These are phyloP conservation scores for Eucalyptus coolabah DNA, from an alignment of 345 rosid genomes.

Conservation along the genomic window DNA sequence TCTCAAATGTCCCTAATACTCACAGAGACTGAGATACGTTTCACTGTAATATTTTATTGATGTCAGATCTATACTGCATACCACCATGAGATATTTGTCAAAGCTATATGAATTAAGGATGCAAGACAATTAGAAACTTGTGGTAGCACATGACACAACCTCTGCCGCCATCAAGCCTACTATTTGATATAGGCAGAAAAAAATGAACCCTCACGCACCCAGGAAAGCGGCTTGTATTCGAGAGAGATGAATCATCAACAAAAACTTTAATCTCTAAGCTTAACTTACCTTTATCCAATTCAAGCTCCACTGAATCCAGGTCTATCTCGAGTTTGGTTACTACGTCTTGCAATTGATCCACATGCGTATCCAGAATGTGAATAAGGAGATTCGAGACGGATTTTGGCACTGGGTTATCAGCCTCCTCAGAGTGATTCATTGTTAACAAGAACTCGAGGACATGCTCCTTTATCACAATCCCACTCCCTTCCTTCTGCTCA, in stretches of 20 bases:
- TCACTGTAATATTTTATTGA: background rate
- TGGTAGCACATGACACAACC: background rate
- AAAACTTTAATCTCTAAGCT: background rate
- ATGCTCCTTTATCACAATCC: constrained; percentile 88
- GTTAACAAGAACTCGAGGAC: constrained; percentile 90
- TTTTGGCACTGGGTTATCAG: constrained; percentile 90
- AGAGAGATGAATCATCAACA: background rate
- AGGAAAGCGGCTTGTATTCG: background rate
- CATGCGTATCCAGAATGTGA: constrained; percentile 81
- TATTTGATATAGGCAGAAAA: background rate
- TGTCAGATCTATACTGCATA: background rate
- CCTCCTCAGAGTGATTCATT: constrained; percentile 98
- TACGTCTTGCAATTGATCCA: constrained; percentile 90
- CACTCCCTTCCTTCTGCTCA: constrained; percentile 48
- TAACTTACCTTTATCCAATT: constrained; percentile 77
- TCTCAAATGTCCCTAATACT: background rate
- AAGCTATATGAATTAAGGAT: background rate
- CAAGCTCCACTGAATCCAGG: constrained; percentile 75
- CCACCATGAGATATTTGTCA: background rate
- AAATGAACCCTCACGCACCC: background rate
- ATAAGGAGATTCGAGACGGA: constrained; percentile 84
- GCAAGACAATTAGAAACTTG: background rate
- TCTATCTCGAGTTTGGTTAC: constrained; percentile 90
- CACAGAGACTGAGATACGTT: background rate
- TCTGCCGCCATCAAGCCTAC: background rate